phyloP scores from a whole-genome alignment of 208 protist genomes.

The Leishmania martiniquensis region DNA sequence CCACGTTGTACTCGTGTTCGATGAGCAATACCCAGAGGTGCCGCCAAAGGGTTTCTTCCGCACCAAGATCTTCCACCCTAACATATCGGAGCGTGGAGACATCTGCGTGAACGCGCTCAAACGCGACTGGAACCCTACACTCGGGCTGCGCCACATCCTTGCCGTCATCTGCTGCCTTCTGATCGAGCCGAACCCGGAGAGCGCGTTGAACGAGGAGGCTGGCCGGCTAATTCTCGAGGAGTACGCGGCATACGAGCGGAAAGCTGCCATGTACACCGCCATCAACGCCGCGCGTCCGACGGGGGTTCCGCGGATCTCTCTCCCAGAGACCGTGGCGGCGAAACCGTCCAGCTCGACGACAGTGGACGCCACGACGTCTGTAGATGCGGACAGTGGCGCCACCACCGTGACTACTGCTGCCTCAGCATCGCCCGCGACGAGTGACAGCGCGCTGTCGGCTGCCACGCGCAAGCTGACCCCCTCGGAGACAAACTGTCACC shows the following conservation, averaged over 20 bases:
- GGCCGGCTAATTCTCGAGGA: conserved; percentile 97
- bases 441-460: neutral
- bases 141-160: conserved; percentile 97
- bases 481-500: conserved; percentile 25
- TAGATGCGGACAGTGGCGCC: neutral
- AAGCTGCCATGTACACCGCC: conserved; percentile 81
- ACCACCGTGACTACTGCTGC: neutral
- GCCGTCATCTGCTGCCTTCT: conserved; percentile 96
- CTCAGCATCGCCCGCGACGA: neutral
- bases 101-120: conserved; percentile 99
- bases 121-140: conserved; percentile 95
- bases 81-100: conserved; percentile 97
- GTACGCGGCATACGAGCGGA: conserved; percentile 86
- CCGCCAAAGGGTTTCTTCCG: conserved; percentile 98
- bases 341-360: neutral
- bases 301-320: conserved; percentile 36
- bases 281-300: conserved; percentile 67
- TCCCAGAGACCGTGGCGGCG: conserved; percentile 1
- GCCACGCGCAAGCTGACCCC: conserved; percentile 5
- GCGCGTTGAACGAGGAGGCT: conserved; percentile 98
- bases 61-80: conserved; percentile 99
- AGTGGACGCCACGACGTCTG: neutral
- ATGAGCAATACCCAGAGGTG: conserved; percentile 93
- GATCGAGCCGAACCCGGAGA: conserved; percentile 98
- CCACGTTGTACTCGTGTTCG: conserved; percentile 91